These are phyloP conservation scores for Pulveroboletus sp. DNA, from an alignment of 768 basidiomycete species.

Conservation along the genomic window DNA sequence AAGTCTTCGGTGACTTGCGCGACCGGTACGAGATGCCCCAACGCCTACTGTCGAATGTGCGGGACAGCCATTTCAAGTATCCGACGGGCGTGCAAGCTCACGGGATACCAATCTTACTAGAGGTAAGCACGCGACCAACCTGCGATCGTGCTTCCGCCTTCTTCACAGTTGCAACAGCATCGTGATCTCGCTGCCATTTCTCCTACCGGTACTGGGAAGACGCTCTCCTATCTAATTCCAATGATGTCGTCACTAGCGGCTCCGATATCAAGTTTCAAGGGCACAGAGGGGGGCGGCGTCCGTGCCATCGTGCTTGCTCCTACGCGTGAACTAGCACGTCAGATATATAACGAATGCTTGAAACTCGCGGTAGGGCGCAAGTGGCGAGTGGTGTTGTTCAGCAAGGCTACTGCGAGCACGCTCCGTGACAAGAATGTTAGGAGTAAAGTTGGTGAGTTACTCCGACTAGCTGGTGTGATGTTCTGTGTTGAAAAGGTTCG, in stretches of 20 bases:
- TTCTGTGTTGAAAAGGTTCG: background rate
- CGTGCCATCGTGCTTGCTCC: conserved; percentile 84
- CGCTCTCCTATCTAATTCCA: conserved; percentile 86
- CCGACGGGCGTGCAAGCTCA: conserved; percentile 84
- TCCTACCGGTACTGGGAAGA: conserved; percentile 97
- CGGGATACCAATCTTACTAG: conserved; percentile 73
- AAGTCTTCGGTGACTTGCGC: conserved; percentile 55
- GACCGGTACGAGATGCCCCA: conserved; percentile 55
- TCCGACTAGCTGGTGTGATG: conserved; percentile 1
- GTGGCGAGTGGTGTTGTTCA: conserved; percentile 79
- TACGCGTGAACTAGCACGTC: conserved; percentile 92
- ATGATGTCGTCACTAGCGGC: conserved; percentile 56
- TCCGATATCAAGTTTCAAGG: conserved; percentile 48
- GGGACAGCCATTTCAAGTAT: conserved; percentile 49
- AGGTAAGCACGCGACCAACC: conserved; percentile 42
- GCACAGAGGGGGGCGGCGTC: conserved; percentile 50
- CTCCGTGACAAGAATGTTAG: conserved; percentile 65
- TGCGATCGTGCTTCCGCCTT: background rate
- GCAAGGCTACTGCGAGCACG: conserved; percentile 84
- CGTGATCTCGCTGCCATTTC: conserved; percentile 92
- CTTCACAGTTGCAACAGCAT: conserved; percentile 36
- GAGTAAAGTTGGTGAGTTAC: conserved; percentile 70
- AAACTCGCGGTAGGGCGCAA: conserved; percentile 77
- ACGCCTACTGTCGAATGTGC: conserved; percentile 61
- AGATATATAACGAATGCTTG: conserved; percentile 87